Evolutionary conservation across 768 basidiomycete genomes (phyloP), one percentile per base, ranked within the genome.

Genomic region (Naematelia aurantialba): DNA sequence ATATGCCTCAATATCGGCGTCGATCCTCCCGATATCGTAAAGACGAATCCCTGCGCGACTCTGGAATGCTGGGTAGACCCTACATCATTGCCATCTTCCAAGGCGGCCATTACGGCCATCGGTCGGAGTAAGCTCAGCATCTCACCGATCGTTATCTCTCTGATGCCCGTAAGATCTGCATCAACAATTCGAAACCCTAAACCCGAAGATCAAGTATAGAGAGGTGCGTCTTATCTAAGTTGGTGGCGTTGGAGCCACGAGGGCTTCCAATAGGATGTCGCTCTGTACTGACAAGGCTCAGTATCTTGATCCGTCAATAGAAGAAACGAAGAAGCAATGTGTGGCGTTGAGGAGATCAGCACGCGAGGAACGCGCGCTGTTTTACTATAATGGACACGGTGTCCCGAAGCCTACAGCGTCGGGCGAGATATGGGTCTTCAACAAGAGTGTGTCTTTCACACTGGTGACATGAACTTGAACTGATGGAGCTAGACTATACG

Each of bases 61-160:
- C 81, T 96, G 49, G 94, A 98, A 76, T 92, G 91, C 63, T 99
- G 96, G 96, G 88, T 98, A 30, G 93, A 98, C 78, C 94, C 94
- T 3, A 89, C 87, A 64, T 89, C 87, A 17, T 84, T 96, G 81
- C 89, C 91, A 8, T 87, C 90, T 0, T 85, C 88, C 56, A 97
- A 96, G 75, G 96, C 96, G 42, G n/a, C n/a, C n/a, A 84, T 96
- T 19, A 90, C 94, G 72, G 87, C 89, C 39, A 94, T 96, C 67
- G 91, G 91, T 4, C 85, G 87, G 25, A 96, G 69, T 73, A 31
- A 65, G 71, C 61, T 10, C 29, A 42, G 46, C 46, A 47, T 47
- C 46, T 47, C 19, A 10, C 8, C 11, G 46, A 8, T 26, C 8
- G 11, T 21, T 26, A 11, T 26, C 46, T 47, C 46, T 44, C 45